Base-by-base conservation (phyloP, 1,284 basidiomycete species). In the Ceratobasidium sp. region DNA sequence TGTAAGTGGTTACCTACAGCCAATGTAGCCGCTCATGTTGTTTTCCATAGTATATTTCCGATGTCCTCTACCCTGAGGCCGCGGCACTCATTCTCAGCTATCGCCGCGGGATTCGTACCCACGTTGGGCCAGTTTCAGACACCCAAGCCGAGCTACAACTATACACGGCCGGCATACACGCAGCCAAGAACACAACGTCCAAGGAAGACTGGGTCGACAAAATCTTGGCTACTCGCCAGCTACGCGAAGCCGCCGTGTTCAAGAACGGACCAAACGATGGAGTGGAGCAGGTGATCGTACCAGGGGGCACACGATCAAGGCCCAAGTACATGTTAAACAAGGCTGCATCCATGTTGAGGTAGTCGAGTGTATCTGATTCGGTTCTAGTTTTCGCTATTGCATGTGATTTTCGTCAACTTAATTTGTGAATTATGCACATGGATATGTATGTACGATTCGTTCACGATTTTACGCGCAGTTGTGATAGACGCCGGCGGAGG, bases 31-130 rank as follows among this genome's bases (percentile, higher is more conserved):
- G 11, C 37, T 64, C 40, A 61, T 40, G 15, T 13, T 32, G 9
- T 5, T 34, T 61, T 5, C 7, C 37, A 22, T n/a, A 74, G 71
- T 74, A 74, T 49, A 57, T 64, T n/a, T 74, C 71, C 9, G 71
- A 74, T 17, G 71, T 74, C 25, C 61, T 74, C 29, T 74, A 74
- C 43, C 71, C 71, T 15, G 71, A 74, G 34, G 71, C 71, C n/a
- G 71, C 71, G 2, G 71, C 71, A 9, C 22, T 74, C 13, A 51
- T 74, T 54, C 57, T 74, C 17, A 74, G 71, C 49, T 74, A 64
- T 25, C 57, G 71, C 9, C 59, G 61, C 4, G 71, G 71, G 1
- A 74, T 74, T 32, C 71, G 71, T 54, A 74, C 59, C 29, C 71
- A 74, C 15, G 43, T 59, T 13, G 57, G 71, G 17, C 71, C 71